Evolutionary conservation across 2,329 filamentous ascomycete species (phyloP), one percentile per base, ranked within the genome.

Genomic region (Diaporthe batatas): DNA sequence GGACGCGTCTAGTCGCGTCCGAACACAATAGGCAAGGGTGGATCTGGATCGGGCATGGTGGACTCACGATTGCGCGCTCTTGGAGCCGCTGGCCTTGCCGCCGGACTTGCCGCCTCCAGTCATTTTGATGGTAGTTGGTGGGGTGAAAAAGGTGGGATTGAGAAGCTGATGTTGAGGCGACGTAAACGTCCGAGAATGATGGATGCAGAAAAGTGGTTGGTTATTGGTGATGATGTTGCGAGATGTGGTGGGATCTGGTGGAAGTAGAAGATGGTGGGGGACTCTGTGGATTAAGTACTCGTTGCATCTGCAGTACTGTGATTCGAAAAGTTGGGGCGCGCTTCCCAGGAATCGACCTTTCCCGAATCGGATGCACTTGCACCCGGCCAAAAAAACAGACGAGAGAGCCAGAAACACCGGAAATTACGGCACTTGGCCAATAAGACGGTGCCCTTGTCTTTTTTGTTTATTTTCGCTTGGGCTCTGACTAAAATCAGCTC

Each of bases 21-120:
- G 73, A 68, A 44, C 49, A 59, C 21, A 34, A 32, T n/a, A 29
- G 34, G 4, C 42, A 29, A 42, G 34, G 59, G 57, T 42, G 47
- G 62, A 34, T 21, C 44, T 42, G 47, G 62, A 34, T 21, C 44
- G 39, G 18, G 65, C 68, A 42, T 29, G 25, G 55, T 36, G 71
- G 75, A 93, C 95, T 92, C 89, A 98, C 96, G 95, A 98, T 91
- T 98, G 96, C 83, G 96, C 94, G 90, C 93, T 97, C 94, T 99
- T 99, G 89, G 93, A 93, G 89, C 95, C 95, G 89, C 93, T 96
- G 90, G 96, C 95, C 93, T 98, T 98, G 92, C 96, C 96, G 87
- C 96, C 96, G 89, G 96, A 98, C 89, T 99, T 99, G 87, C 96
- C 96, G 87, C 96, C 96, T 91, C 96, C 96, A 94, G 96, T 97